Evolutionary conservation across 306 rosid species (phyloP).

Genomic region (Castanea sativa): DNA sequence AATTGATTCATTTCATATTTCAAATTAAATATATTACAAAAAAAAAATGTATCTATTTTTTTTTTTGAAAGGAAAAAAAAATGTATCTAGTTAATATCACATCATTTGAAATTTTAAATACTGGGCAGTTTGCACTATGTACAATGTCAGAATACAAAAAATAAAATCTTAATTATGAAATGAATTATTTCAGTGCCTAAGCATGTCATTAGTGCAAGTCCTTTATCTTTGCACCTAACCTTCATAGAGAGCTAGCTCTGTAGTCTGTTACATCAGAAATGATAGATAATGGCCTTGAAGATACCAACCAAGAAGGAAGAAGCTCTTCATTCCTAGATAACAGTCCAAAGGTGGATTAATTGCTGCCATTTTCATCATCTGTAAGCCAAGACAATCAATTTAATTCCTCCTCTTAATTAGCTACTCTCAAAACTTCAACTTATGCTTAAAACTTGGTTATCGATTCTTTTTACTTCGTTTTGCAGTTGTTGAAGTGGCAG

Average conservation of each 20-base stretch:
- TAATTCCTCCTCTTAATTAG: too few relatives aligned
- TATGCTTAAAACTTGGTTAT: background rate
- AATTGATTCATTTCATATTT: too few relatives aligned
- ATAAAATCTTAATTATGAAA: too few relatives aligned
- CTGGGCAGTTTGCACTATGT: too few relatives aligned
- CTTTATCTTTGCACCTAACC: too few relatives aligned
- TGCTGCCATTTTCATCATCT: constrained; percentile 56
- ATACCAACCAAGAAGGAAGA: background rate
- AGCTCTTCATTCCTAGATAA: background rate
- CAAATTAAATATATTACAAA: too few relatives aligned
- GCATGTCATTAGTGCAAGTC: background rate
- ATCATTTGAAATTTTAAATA: too few relatives aligned
- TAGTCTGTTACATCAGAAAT: background rate
- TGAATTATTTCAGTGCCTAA: background rate
- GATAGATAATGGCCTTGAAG: background rate
- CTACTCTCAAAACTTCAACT: background rate
- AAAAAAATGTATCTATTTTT: too few relatives aligned
- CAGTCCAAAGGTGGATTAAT: constrained; percentile 45
- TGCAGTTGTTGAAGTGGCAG: constrained; percentile 51
- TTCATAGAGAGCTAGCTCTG: too few relatives aligned
- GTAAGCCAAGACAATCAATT: constrained; percentile 14
- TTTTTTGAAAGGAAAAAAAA: too few relatives aligned
- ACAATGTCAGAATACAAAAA: too few relatives aligned
- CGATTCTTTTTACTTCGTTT: background rate
- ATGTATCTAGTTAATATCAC: too few relatives aligned